These are phyloP conservation scores for Vitis hybrid DNA, from an alignment of 177 flowering plant species.

Conservation along the genomic window DNA sequence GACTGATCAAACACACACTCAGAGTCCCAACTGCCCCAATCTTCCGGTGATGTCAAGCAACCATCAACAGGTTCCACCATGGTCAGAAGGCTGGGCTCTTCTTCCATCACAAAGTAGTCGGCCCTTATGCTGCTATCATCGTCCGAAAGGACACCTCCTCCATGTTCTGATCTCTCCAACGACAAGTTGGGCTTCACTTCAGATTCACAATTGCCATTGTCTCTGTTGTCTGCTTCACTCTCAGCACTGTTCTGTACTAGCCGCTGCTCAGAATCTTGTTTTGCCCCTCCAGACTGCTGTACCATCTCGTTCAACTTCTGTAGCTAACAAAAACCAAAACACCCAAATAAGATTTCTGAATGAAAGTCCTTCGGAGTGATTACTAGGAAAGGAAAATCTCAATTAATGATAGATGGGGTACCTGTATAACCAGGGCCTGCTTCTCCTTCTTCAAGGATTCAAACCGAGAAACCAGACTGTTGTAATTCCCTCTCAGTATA, in stretches of 20 bases:
- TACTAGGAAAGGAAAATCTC: not conserved
- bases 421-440: constrained; percentile 53
- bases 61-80: constrained; percentile 39
- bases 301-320: constrained; percentile 38
- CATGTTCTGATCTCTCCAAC: constrained; percentile 28
- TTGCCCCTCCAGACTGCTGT: constrained; percentile 22
- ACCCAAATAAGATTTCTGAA: not conserved
- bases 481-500: constrained; percentile 39
- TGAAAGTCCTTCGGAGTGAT: too few relatives aligned
- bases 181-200: constrained; percentile 26
- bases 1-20: constrained; percentile 46
- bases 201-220: constrained; percentile 13
- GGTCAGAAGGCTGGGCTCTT: constrained; percentile 28
- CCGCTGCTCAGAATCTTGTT: constrained; percentile 12
- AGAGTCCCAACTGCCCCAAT: constrained; percentile 47
- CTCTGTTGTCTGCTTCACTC: constrained; percentile 30
- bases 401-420: constrained; percentile 5
- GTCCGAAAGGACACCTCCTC: constrained; percentile 32
- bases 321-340: constrained; percentile 31
- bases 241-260: constrained; percentile 22
- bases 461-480: constrained; percentile 42
- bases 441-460: constrained; percentile 61
- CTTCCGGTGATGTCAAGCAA: constrained; percentile 41
- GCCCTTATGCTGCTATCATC: constrained; percentile 35
- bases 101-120: constrained; percentile 38